Percentiles rank a stretch among this genome's conserved stretches.
Conservation (phyloP, 345 rosid species). For the Eucalyptus microcorys region DNA sequence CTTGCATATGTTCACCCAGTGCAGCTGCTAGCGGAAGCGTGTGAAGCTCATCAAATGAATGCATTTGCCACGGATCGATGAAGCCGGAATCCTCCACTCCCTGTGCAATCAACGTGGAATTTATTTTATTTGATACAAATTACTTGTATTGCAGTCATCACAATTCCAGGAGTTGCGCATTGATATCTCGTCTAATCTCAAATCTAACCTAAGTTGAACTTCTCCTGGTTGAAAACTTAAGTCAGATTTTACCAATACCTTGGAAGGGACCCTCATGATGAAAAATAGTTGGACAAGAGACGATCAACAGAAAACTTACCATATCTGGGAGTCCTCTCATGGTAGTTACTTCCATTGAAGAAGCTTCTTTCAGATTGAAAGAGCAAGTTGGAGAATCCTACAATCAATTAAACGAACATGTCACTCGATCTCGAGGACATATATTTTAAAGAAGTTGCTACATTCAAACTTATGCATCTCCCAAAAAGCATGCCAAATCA, state of each 20-base stretch:
- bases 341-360: conserved; percentile 41
- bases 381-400: not conserved
- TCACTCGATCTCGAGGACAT: not conserved
- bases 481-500: not conserved
- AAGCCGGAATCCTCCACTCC: conserved; percentile 39
- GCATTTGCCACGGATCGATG: conserved; percentile 37
- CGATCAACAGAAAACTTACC: not conserved
- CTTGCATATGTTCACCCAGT: conserved; percentile 24
- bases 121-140: not conserved
- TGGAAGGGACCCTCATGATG: not conserved
- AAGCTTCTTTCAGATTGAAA: conserved; percentile 2
- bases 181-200: not conserved
- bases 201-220: not conserved
- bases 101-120: not conserved
- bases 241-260: not conserved
- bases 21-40: conserved; percentile 23
- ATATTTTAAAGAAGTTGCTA: not conserved
- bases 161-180: not conserved
- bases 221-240: not conserved
- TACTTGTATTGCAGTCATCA: not conserved
- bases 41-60: conserved; percentile 24
- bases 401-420: not conserved
- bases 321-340: conserved; percentile 15
- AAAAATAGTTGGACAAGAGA: not conserved
- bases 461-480: not conserved